phyloP scores from a whole-genome alignment of 352 stramenopile genomes.

The Pythium myriotylum region DNA sequence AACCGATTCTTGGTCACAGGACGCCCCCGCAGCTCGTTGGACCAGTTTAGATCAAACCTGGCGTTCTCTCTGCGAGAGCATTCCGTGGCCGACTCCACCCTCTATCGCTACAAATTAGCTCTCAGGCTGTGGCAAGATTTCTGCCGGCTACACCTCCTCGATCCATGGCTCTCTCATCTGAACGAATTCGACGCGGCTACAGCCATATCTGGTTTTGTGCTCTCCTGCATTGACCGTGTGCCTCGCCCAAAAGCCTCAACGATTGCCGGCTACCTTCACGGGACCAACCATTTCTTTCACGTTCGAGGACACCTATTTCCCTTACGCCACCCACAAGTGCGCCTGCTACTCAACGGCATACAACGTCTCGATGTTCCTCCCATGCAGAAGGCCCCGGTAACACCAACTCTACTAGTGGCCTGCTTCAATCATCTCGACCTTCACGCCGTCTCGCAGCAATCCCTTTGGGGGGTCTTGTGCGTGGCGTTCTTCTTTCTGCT shows the following conservation, averaged over 20 bases:
- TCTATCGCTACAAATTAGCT: not conserved
- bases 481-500: slow-evolving; percentile 14
- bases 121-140: slow-evolving; percentile 2
- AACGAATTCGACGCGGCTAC: not conserved
- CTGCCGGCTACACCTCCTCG: not conserved
- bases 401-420: not conserved
- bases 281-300: not conserved
- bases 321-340: not conserved
- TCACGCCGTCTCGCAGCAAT: not conserved
- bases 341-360: slow-evolving; percentile 1
- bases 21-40: not conserved
- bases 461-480: slow-evolving; percentile 12
- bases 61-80: slow-evolving; percentile 1
- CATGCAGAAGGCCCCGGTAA: not conserved
- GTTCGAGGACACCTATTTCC: not conserved
- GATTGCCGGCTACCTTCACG: not conserved
- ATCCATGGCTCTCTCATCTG: not conserved
- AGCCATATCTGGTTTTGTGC: slow-evolving; percentile 2
- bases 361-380: not conserved
- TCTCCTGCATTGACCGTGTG: not conserved
- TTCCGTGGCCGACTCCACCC: slow-evolving; percentile 12
- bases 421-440: not conserved
- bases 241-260: not conserved
- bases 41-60: not conserved
- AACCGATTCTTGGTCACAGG: not conserved